Evolutionary conservation across 2,329 filamentous ascomycete genomes (phyloP), one percentile per base, ranked within the genome.

Genomic region (Paecilomyces sp.): DNA sequence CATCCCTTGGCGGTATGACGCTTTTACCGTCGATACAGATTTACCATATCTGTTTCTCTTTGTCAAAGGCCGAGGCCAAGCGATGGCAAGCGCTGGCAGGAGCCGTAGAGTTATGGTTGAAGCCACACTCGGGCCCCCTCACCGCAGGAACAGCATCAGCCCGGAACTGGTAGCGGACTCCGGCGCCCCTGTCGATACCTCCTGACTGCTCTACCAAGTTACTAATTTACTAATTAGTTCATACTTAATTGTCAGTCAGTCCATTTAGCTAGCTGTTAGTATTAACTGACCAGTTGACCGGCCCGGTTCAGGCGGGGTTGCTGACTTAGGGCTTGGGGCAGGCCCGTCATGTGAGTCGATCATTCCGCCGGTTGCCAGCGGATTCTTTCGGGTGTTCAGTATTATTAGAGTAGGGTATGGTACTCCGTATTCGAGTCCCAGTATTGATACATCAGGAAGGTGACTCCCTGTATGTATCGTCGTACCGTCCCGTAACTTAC

Each of bases 21-120:
- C 55, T 57, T 33, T 60, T 56, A 24, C 15, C 57, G 55, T 31
- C 47, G 34, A 60, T 58, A 55, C 52, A 31, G 25, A 33, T 33
- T 34, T 54, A 41, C 56, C 9, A 24, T 15, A 53, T 25, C 53
- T 58, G 59, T 69, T 68, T 68, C 62, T 66, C 61, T 71, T 68
- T 71, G 67, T 71, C 65, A 70, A 56, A 52, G 63, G 58, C 70
- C 71, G 71, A 67, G 56, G 67, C 56, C 64, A 73, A 72, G 70
- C 71, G 71, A 68, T 55, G 67, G 53, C 68, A 73, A 73, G 70
- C 71, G 70, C 51, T 9, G 24, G 51, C 13, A 53, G 18, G 51
- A 30, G 51, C 18, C 50, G 50, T 28, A 53, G 12, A 25, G 22
- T 18, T 53, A 22, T 22, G 13, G 36, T 47, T n/a, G 15, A 47